These are phyloP conservation scores for Rhodotorula sp. DNA, from an alignment of 1,284 basidiomycete genomes.

Conservation along the genomic window DNA sequence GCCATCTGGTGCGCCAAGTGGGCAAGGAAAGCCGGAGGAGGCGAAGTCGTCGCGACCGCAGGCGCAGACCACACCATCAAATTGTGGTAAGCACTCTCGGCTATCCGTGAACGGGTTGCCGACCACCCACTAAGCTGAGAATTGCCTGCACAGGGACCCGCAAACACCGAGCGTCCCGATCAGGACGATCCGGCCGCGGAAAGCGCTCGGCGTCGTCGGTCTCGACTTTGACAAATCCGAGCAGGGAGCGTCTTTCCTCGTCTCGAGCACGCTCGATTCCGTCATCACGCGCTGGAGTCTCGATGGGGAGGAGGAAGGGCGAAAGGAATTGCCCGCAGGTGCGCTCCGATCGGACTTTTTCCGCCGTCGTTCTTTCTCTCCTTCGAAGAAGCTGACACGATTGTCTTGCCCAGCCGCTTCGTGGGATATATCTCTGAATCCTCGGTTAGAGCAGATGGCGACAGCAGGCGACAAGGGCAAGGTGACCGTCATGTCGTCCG, in stretches of 20 bases:
- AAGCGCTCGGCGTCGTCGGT: constrained; percentile 38
- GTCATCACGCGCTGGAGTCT: constrained; percentile 36
- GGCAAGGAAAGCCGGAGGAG: constrained; percentile 12
- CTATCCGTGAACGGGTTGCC: neutral
- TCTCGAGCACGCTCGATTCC: constrained; percentile 38
- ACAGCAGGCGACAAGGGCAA: constrained; percentile 38
- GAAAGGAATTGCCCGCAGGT: constrained; percentile 38
- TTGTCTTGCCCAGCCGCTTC: constrained; percentile 23
- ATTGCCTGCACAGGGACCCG: constrained; percentile 22
- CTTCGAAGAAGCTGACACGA: neutral
- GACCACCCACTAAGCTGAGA: no score
- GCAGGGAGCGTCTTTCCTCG: constrained; percentile 25
- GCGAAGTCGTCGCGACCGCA: constrained; percentile 28
- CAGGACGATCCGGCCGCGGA: constrained; percentile 23
- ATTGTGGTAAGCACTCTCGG: constrained; percentile 22
- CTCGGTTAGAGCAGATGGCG: constrained; percentile 27
- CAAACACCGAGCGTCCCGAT: constrained; percentile 7
- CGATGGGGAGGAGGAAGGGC: constrained; percentile 26
- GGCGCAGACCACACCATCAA: constrained; percentile 35
- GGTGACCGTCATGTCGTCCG: constrained; percentile 35
- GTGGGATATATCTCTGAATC: constrained; percentile 39
- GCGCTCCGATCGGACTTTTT: neutral
- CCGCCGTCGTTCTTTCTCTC: neutral
- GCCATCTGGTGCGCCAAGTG: constrained; percentile 33
- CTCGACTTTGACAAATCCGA: constrained; percentile 35